phyloP scores from a whole-genome alignment of 495 filamentous ascomycete species.

The Letharia columbiana region DNA sequence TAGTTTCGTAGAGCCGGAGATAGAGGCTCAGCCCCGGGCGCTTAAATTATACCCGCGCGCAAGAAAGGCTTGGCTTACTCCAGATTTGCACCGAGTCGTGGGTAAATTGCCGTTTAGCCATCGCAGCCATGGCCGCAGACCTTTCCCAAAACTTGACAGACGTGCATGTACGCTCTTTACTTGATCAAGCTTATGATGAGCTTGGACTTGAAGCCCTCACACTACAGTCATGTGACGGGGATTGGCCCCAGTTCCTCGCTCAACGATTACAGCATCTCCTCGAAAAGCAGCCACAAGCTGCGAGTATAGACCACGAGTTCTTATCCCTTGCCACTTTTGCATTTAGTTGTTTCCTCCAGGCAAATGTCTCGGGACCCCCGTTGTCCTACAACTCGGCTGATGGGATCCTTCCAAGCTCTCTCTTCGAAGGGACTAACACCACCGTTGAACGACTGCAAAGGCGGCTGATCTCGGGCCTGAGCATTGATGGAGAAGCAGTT shows the following conservation, averaged over 20 bases:
- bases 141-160: background rate
- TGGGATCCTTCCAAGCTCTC: conserved; percentile 43
- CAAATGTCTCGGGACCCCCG: conserved; percentile 83
- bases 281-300: background rate
- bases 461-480: conserved; percentile 53
- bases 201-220: background rate
- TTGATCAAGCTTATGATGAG: background rate
- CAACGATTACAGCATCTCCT: conserved; percentile 7
- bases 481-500: conserved; percentile 74
- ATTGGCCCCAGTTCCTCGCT: conserved; percentile 10
- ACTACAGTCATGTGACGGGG: background rate
- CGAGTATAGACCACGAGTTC: conserved; percentile 24
- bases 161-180: background rate
- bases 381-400: conserved; percentile 47
- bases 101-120: too few relatives aligned
- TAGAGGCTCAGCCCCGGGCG: background rate
- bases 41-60: background rate
- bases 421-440: conserved; percentile 4
- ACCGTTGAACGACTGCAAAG: conserved; percentile 33
- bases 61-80: background rate
- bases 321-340: conserved; percentile 60
- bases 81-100: background rate
- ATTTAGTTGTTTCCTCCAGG: conserved; percentile 78
- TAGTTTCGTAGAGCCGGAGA: background rate
- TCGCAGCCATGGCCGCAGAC: background rate